These are phyloP conservation scores for Mycena vulgaris DNA, from an alignment of 768 basidiomycete genomes.

Conservation along the genomic window DNA sequence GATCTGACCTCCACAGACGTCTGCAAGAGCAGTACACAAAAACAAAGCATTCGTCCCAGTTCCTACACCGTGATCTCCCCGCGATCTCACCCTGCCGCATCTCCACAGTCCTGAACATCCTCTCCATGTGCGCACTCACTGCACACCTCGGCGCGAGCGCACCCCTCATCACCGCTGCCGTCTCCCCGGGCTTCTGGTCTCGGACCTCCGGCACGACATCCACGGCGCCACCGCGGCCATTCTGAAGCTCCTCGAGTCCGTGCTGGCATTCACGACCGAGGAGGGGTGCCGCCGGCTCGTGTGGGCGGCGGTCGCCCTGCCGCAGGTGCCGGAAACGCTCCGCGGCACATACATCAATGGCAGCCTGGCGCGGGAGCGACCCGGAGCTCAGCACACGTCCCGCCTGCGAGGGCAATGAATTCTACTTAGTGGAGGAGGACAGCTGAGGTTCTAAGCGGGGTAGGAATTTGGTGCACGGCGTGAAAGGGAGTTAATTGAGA, in stretches of 20 bases:
- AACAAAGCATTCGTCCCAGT: conserved; percentile 42
- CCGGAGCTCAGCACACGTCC: too few relatives aligned
- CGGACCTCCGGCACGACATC: conserved; percentile 40
- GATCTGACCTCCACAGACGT: too few relatives aligned
- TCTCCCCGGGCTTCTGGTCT: conserved; percentile 52
- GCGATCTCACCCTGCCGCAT: not conserved
- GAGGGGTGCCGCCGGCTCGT: conserved; percentile 22
- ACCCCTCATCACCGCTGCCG: conserved; percentile 43
- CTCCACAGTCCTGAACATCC: conserved; percentile 46
- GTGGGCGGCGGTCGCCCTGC: conserved; percentile 3
- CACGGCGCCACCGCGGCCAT: not conserved
- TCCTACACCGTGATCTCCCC: not conserved
- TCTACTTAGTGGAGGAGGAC: too few relatives aligned
- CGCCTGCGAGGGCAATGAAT: too few relatives aligned
- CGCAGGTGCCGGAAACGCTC: not conserved
- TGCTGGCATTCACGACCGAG: conserved; percentile 17
- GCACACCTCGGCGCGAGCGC: conserved; percentile 37
- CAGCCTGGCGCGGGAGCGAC: too few relatives aligned
- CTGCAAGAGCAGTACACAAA: conserved; percentile 42
- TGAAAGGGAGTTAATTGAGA: too few relatives aligned
- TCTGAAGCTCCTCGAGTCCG: conserved; percentile 8
- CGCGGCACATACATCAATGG: conserved; percentile 19
- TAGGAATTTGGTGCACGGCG: too few relatives aligned
- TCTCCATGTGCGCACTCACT: conserved; percentile 48
- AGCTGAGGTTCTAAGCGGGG: too few relatives aligned